Evolutionary conservation across 345 rosid species (phyloP).

Genomic region (Erucastrum elatum): DNA sequence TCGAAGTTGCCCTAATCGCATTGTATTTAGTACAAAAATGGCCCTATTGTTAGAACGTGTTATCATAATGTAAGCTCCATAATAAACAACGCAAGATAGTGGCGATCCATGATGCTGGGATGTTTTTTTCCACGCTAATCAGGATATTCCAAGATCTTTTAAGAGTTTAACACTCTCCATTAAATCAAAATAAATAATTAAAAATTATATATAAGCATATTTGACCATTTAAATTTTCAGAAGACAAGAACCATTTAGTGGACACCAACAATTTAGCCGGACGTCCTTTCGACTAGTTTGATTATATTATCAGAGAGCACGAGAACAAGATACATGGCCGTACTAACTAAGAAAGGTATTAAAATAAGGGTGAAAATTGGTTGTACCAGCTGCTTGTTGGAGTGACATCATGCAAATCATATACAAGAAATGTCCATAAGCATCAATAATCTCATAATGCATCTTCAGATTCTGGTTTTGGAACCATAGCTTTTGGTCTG

Average conservation of each 20-base stretch:
- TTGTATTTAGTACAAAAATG: background rate
- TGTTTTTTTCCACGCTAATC: background rate
- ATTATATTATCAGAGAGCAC: background rate
- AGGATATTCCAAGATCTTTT: slow-evolving; percentile 31
- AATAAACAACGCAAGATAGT: slow-evolving; percentile 31
- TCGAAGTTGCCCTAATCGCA: slow-evolving; percentile 9
- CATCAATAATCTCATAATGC: slow-evolving; percentile 67
- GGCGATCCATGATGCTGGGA: slow-evolving; percentile 37
- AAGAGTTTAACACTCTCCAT: slow-evolving; percentile 21
- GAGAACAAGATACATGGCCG: slow-evolving; percentile 19
- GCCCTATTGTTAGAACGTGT: slow-evolving; percentile 36
- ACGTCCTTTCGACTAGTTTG: slow-evolving; percentile 30
- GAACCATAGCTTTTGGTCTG: too few species aligned
- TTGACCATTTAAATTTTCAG: slow-evolving; percentile 26
- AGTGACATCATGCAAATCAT: slow-evolving; percentile 14
- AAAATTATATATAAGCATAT: background rate
- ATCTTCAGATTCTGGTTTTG: slow-evolving; percentile 64
- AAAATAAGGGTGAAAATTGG: background rate
- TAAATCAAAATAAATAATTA: background rate
- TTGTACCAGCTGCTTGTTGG: slow-evolving; percentile 19
- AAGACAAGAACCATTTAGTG: slow-evolving; percentile 34
- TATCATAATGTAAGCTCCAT: background rate
- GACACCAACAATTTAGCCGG: slow-evolving; percentile 28
- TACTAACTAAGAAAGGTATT: background rate
- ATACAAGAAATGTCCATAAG: slow-evolving; percentile 51